Evolutionary conservation across 192 early-diverging fungal genomes (phyloP).

Genomic region (Coemansia sp.): DNA sequence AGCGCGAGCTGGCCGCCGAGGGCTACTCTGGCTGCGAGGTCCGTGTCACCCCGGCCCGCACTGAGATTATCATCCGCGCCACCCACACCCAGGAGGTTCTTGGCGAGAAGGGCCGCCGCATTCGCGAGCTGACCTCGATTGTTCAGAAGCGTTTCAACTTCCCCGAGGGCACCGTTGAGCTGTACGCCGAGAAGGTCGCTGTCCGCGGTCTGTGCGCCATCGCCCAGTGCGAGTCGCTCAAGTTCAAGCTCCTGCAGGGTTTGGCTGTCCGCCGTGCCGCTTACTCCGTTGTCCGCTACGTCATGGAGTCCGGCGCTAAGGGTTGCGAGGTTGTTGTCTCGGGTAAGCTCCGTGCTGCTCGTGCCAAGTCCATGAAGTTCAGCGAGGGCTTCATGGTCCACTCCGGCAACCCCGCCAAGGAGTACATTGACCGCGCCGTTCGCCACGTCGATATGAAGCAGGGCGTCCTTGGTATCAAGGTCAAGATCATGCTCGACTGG

Average conservation of each 20-base stretch:
- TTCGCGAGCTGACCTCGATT: constrained; percentile 95
- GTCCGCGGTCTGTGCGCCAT: constrained; percentile 97
- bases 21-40: constrained; percentile 99
- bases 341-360: constrained; percentile 98
- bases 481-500: constrained; percentile 98
- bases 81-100: constrained; percentile 98
- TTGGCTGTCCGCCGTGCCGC: constrained; percentile 96
- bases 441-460: constrained; percentile 98
- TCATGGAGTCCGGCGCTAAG: constrained; percentile 99
- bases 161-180: constrained; percentile 96
- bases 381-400: constrained; percentile 99
- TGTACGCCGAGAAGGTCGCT: constrained; percentile 97
- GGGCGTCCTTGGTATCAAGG: constrained; percentile 99
- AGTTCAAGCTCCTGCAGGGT: constrained; percentile 97
- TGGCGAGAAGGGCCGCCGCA: constrained; percentile 97
- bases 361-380: constrained; percentile 99
- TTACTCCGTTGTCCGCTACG: constrained; percentile 98
- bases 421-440: constrained; percentile 94
- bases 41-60: constrained; percentile 97
- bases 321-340: constrained; percentile 99
- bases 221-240: constrained; percentile 98
- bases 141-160: constrained; percentile 99
- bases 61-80: constrained; percentile 99
- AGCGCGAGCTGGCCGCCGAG: constrained; percentile 93
- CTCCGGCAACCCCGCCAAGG: constrained; percentile 97